Evolutionary conservation across 192 early-diverging fungal species (phyloP).

Genomic region (Linnemannia zychae): DNA sequence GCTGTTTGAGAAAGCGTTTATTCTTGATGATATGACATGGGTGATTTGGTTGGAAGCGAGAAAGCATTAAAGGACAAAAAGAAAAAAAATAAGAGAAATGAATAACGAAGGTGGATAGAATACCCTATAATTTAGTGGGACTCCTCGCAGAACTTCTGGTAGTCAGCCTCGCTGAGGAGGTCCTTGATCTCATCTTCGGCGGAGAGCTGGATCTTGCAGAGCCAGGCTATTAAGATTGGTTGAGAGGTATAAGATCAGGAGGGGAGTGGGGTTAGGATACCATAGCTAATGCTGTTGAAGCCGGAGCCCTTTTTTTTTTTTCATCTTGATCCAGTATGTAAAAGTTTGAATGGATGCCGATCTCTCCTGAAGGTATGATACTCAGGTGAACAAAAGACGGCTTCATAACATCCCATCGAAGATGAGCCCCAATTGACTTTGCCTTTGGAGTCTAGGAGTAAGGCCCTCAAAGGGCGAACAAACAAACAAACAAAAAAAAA

Average conservation of each 20-base stretch:
- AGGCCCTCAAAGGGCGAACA: neutral
- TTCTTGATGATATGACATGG: neutral
- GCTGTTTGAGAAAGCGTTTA: neutral
- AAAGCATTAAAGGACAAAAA: neutral
- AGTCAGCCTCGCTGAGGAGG: conserved; percentile 79
- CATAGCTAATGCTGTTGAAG: too few relatives aligned
- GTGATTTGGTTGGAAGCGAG: neutral
- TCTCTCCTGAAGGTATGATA: neutral
- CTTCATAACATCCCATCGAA: neutral
- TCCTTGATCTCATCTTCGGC: conserved; percentile 74
- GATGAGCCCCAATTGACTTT: neutral
- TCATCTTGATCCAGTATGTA: neutral
- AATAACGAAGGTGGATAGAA: neutral
- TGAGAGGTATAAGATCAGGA: too few relatives aligned
- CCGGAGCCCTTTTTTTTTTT: neutral
- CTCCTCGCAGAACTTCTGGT: conserved; percentile 69
- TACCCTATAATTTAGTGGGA: conserved; percentile 18
- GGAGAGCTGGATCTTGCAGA: conserved; percentile 90
- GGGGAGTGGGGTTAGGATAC: too few relatives aligned
- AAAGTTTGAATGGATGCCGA: neutral
- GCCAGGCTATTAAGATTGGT: conserved; percentile 92
- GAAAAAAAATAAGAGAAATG: neutral
- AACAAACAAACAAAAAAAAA: conserved; percentile 8
- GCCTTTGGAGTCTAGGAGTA: neutral
- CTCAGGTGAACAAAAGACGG: neutral